phyloP scores from a whole-genome alignment of 2,329 filamentous ascomycete species.

The Fusarium sp. region DNA sequence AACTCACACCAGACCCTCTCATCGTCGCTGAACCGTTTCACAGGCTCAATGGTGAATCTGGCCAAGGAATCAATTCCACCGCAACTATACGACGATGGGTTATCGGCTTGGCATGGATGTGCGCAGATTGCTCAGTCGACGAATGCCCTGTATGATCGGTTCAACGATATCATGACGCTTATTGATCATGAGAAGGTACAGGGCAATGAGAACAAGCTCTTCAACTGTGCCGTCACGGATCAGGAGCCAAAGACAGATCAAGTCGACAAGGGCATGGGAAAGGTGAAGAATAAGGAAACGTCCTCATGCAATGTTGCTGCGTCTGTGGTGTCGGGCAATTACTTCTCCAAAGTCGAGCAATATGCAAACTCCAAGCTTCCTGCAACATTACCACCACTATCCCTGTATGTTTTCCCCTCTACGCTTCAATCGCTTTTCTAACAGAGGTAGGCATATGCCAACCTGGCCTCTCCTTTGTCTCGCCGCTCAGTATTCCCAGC shows the following conservation, averaged over 20 bases:
- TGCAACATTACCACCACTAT: constrained; percentile 70
- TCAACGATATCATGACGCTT: constrained; percentile 74
- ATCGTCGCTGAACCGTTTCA: constrained; percentile 46
- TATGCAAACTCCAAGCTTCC: constrained; percentile 83
- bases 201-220: constrained; percentile 65
- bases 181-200: constrained; percentile 71
- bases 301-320: constrained; percentile 27
- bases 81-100: constrained; percentile 54
- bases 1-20: constrained; percentile 19
- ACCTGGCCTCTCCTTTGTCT: constrained; percentile 82
- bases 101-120: constrained; percentile 53
- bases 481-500: constrained; percentile 79
- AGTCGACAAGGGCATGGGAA: constrained; percentile 20
- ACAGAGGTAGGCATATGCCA: constrained; percentile 66
- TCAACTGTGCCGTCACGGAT: constrained; percentile 44
- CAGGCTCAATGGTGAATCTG: constrained; percentile 54
- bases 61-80: constrained; percentile 52
- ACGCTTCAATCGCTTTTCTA: not conserved
- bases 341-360: constrained; percentile 79
- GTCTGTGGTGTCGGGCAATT: constrained; percentile 56
- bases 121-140: constrained; percentile 56
- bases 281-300: constrained; percentile 29
- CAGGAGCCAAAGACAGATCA: not conserved
- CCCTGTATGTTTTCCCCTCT: constrained; percentile 61
- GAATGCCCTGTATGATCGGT: constrained; percentile 65